These are phyloP conservation scores for Paramecium biaurelia DNA, from an alignment of 73 alveolate genomes.

Conservation along the genomic window DNA sequence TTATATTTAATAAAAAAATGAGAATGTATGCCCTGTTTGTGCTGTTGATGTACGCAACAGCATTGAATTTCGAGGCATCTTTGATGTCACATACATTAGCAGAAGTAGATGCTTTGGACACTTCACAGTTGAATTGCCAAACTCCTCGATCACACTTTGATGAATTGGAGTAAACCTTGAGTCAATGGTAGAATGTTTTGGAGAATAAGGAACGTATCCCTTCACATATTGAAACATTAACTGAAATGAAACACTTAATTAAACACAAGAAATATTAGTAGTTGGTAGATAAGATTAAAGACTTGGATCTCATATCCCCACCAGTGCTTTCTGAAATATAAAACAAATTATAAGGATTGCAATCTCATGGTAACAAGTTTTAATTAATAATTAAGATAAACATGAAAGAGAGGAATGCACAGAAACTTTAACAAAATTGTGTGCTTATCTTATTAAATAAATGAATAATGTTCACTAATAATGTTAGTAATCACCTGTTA, in stretches of 20 bases:
- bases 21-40: neutral
- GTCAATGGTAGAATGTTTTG: neutral
- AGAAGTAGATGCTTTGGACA: constrained; percentile 43
- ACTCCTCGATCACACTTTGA: constrained; percentile 43
- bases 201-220: constrained; percentile 28
- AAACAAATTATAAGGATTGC: neutral
- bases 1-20: neutral
- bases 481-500: neutral
- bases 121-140: neutral
- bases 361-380: neutral
- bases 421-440: neutral
- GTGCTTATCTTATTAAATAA: constrained; percentile 34
- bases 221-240: constrained; percentile 2
- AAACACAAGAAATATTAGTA: constrained; percentile 1
- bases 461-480: neutral
- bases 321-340: constrained; percentile 20
- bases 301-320: neutral
- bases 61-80: constrained; percentile 30
- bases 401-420: constrained; percentile 17
- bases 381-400: neutral
- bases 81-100: constrained; percentile 45
- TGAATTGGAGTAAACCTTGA: constrained; percentile 1
- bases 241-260: constrained; percentile 23
- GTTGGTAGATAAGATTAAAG: neutral
- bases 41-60: neutral